Evolutionary conservation across 148 eudicot genomes (phyloP).

Genomic region (Vaccinium vitisidaea): DNA sequence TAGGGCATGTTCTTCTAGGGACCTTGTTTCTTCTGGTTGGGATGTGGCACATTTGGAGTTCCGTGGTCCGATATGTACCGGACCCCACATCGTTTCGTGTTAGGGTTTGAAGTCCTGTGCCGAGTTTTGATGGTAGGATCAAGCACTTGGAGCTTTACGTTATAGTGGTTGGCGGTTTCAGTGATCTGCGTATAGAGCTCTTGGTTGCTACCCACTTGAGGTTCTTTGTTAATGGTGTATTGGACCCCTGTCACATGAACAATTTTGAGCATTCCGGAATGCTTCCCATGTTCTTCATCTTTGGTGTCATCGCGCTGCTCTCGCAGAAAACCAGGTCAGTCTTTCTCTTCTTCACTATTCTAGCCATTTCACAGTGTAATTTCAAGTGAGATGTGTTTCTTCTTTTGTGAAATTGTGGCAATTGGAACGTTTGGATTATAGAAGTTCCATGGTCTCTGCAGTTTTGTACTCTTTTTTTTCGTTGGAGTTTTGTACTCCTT

Average conservation of each 20-base stretch:
- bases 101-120: slow-evolving; percentile 78
- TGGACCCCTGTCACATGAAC: slow-evolving; percentile 78
- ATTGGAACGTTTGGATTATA: no score
- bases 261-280: slow-evolving; percentile 87
- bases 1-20: slow-evolving; percentile 83
- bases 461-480: neutral
- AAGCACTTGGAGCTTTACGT: slow-evolving; percentile 83
- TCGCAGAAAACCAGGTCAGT: no score
- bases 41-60: slow-evolving; percentile 82
- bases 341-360: no score
- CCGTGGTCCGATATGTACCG: slow-evolving; percentile 53
- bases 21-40: slow-evolving; percentile 77
- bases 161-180: slow-evolving; percentile 67
- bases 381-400: no score
- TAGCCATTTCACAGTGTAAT: no score
- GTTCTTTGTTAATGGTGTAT: slow-evolving; percentile 67
- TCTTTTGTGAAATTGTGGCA: no score
- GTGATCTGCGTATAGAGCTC: slow-evolving; percentile 87
- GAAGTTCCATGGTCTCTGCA: neutral
- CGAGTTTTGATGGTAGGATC: slow-evolving; percentile 67
- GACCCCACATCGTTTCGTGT: slow-evolving; percentile 55
- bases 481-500: neutral
- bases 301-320: no score
- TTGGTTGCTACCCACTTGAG: slow-evolving; percentile 76
- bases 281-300: slow-evolving; percentile 46